Base-by-base conservation (phyloP, 1,139 yeast genomes). In the Taphrina pruni region DNA sequence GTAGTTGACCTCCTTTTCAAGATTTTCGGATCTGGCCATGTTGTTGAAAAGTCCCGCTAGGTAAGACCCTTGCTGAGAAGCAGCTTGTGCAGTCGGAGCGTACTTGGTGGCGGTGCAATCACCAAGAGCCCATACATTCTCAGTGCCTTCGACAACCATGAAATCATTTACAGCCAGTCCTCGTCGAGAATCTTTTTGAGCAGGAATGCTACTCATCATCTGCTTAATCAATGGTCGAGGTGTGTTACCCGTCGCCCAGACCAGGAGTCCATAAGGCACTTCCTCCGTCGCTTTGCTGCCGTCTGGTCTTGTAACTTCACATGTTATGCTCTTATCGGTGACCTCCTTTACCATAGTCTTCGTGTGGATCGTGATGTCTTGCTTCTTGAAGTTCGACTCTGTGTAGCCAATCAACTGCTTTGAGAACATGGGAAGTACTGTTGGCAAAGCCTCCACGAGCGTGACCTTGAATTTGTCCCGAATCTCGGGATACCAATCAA, bases 171-270 rank as follows among this genome's bases (percentile, higher is more conserved):
- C 90, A 74, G 90, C 83, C 74, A 93, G 83, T 72, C 97, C 98
- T 79, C 97, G 88, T 81, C 94, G 87, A 70, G 97, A 92, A 77
- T 87, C 86, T 79, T 86, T 88, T 83, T 93, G 98, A 72, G 87
- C 93, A 64, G 89, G 90, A 74, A 93, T 81, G 80, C 86, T 85
- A 69, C 84, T 76, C 79, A 88, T 87, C 77, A 93, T 82, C 75
- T 86, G 86, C 72, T 86, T 84, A 71, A 89, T 85, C 72, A 93
- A 85, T 64, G 86, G 87, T 80, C 97, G 88, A 73, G 93, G 93
- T 72, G 95, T 94, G 79, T 91, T 92, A 81, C 98, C 98, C 66
- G 97, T 93, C 71, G 97, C 97, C 98, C 98, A 93, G 73, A 93
- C 94, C 75, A 93, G 84, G 77, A 90, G 82, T 77, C 98, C 97